Percentiles rank a stretch among this genome's conserved stretches.
Conservation (phyloP, 805 yeast genomes). For the Wickerhamiella sergipiensis region DNA sequence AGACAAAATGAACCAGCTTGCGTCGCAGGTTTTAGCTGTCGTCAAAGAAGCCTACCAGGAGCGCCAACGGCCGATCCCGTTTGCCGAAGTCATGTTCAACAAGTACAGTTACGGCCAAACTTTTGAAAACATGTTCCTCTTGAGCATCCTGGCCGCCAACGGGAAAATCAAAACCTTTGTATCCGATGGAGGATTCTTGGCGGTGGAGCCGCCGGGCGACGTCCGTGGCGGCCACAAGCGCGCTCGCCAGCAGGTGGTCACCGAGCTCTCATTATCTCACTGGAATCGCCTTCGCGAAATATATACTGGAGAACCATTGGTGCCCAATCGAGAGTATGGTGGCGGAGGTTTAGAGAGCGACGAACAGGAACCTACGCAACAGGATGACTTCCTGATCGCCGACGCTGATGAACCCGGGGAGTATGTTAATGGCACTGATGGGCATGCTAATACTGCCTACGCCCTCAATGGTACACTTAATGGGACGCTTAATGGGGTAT, state of each 20-base stretch:
- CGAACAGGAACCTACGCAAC: no score
- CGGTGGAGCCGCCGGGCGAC: background rate
- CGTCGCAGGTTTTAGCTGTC: no score
- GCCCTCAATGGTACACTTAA: no score
- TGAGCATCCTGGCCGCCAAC: slow-evolving; percentile 50
- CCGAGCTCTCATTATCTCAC: background rate
- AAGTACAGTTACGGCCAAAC: slow-evolving; percentile 62
- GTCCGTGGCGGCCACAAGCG: background rate
- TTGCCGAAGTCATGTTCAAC: slow-evolving; percentile 57
- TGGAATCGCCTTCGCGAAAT: background rate
- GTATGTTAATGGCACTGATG: no score
- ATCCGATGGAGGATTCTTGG: background rate
- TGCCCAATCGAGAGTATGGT: background rate
- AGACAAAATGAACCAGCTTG: background rate
- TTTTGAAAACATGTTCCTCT: slow-evolving; percentile 71
- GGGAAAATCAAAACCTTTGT: no score
- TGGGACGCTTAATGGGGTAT: no score
- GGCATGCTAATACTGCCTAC: no score
- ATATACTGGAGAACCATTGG: background rate
- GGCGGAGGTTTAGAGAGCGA: background rate
- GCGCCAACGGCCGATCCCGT: slow-evolving; percentile 32
- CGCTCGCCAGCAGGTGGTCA: background rate
- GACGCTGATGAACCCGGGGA: no score
- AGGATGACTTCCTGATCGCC: no score
- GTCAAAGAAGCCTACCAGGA: slow-evolving; percentile 7